Percentiles rank a stretch among this genome's conserved stretches.
Conservation (phyloP, 352 stramenopile species). For the Phytopythium chamaehyphon region DNA sequence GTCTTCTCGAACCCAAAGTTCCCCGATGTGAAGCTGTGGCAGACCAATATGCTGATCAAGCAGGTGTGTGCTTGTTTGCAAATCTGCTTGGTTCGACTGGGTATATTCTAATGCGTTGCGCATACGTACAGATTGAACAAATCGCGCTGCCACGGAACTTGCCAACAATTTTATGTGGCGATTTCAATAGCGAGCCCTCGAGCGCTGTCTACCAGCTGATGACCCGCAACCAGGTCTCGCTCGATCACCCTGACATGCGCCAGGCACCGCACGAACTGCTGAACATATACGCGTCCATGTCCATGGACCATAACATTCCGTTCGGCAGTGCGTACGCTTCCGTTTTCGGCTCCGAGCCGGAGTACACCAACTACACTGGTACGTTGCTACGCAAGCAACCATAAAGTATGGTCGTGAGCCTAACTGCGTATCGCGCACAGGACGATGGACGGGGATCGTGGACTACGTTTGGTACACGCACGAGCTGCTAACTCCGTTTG, state of each 20-base stretch:
- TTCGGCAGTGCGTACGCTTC: slow-evolving; percentile 94
- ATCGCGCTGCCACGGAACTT: slow-evolving; percentile 71
- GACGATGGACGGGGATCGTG: slow-evolving; percentile 92
- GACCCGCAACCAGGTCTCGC: slow-evolving; percentile 78
- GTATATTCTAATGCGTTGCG: background rate
- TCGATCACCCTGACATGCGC: slow-evolving; percentile 91
- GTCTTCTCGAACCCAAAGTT: slow-evolving; percentile 99
- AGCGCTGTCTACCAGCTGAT: slow-evolving; percentile 98
- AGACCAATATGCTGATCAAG: slow-evolving; percentile 88
- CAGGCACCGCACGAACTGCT: slow-evolving; percentile 59
- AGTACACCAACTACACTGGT: slow-evolving; percentile 98
- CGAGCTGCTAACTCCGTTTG: slow-evolving; percentile 90
- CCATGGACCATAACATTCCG: slow-evolving; percentile 91
- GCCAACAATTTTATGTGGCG: slow-evolving; percentile 96
- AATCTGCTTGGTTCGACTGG: background rate
- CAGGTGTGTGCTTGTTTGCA: slow-evolving; percentile 31
- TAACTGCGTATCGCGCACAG: slow-evolving; percentile 17
- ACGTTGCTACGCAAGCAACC: background rate
- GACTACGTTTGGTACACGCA: slow-evolving; percentile 99
- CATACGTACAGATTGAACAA: slow-evolving; percentile 55
- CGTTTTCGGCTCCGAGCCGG: slow-evolving; percentile 94
- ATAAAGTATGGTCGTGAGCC: slow-evolving; percentile 1
- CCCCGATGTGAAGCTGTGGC: slow-evolving; percentile 99
- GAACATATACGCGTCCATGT: slow-evolving; percentile 69
- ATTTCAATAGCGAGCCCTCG: slow-evolving; percentile 98